Base-by-base conservation (phyloP, 192 early-diverging fungal genomes). In the Pilobolus umbonatus region DNA sequence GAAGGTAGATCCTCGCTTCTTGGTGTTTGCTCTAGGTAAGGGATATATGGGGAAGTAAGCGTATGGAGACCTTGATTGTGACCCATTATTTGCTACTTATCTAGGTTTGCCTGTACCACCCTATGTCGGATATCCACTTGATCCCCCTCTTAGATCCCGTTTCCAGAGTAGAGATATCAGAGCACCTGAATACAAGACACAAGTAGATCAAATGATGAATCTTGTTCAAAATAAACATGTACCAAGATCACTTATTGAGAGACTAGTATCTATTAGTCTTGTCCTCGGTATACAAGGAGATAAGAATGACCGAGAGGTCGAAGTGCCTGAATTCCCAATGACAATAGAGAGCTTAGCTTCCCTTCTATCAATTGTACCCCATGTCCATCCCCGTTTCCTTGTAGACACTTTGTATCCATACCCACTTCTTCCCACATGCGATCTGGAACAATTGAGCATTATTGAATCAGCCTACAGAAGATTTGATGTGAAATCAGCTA, bases 91-190 rank as follows among this genome's bases (percentile, higher is more conserved):
- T 17, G 5, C 22, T 6, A 17, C 19, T 14, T 31, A n/a, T 31
- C 6, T 28, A 68, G 90, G 88, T 21, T 68, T 89, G 21, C 90
- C 90, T 34, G 74, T 85, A 32, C 85, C 86, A 25, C 80, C 76
- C 14, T 86, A 85, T 68, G 68, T 80, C 8, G 86, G 84, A 2
- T 80, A 84, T 26, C 83, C 88, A 29, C 65, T 90, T 19, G 88
- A 92, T 72, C 90, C 90, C 29, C 90, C 90, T 19, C 76, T 92
- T 46, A 74, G 90, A 39, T 87, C 85, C 8, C 78, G 90, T 19
- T 92, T 92, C 70, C 88, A 90, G 62, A 79, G 79, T 15, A 69
- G 88, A 57, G 80, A 82, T 61, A 65, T 82, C 54, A 82, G 80
- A 46, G 64, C 69, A 12, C 80, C 80, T 19, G 70, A 70, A 48